A percentile compares a stretch with the other conserved stretches of the same genome.
Conservation (phyloP, 768 basidiomycete species). For the Pleurotus platypus region DNA sequence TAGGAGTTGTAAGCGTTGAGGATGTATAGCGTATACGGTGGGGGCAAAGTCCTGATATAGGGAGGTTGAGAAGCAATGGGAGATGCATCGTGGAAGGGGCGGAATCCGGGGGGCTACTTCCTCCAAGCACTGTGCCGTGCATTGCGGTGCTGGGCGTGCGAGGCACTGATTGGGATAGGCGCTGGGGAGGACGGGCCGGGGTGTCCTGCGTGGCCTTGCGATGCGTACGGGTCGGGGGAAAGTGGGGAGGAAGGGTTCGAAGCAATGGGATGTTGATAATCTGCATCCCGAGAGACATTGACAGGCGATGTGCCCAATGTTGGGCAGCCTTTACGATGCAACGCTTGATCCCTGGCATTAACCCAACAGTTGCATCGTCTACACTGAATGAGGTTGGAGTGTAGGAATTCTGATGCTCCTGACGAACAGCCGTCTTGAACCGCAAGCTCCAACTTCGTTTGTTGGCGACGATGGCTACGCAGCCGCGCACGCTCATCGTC, state of each 20-base stretch:
- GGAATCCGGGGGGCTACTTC: neutral
- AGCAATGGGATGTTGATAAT: neutral
- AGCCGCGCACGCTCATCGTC: conserved; percentile 5
- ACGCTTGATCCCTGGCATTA: conserved; percentile 2
- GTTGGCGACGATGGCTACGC: conserved; percentile 1
- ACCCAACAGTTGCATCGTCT: conserved; percentile 4
- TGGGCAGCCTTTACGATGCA: conserved; percentile 7
- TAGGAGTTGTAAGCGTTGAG: neutral
- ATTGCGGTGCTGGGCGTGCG: conserved; percentile 1
- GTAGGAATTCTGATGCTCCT: neutral
- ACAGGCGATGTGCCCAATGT: conserved; percentile 2
- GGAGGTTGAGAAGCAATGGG: conserved; percentile 5
- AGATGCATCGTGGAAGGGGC: conserved; percentile 1
- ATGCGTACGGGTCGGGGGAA: conserved; percentile 1
- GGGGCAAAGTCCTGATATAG: neutral
- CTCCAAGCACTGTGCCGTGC: neutral
- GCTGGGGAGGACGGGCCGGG: neutral
- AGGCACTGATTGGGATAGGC: conserved; percentile 3
- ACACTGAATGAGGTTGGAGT: conserved; percentile 1
- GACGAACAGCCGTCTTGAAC: neutral
- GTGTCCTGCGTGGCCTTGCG: neutral
- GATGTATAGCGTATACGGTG: neutral
- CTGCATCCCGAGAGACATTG: neutral
- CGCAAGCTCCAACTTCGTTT: conserved; percentile 4
- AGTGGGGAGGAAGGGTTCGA: neutral